phyloP scores from a whole-genome alignment of 2,329 filamentous ascomycete species.

The Incumbomyces lentus region DNA sequence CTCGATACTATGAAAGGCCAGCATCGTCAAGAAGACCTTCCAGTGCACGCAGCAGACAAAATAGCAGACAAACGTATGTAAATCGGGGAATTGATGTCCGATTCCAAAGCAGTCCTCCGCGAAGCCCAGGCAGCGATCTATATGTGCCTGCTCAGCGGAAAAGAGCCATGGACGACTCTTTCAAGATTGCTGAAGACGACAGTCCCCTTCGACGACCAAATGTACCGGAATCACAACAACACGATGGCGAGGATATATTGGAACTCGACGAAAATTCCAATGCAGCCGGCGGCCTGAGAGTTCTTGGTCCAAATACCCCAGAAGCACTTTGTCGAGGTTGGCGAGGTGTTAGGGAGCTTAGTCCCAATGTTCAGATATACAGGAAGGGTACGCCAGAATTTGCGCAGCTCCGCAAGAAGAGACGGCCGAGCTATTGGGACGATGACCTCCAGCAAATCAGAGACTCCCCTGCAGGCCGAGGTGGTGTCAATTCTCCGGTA shows the following conservation, averaged over 20 bases:
- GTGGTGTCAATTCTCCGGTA: conserved; percentile 7
- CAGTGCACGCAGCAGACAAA: neutral
- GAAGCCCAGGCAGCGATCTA: conserved; percentile 5
- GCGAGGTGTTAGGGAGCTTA: conserved; percentile 15
- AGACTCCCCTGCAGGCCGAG: conserved; percentile 17
- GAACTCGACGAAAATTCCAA: conserved; percentile 18
- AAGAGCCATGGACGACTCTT: conserved; percentile 4
- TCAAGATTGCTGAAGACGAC: conserved; percentile 3
- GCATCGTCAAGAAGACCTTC: neutral
- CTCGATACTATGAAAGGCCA: conserved; percentile 13
- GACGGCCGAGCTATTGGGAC: conserved; percentile 21
- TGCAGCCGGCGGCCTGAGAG: conserved; percentile 16
- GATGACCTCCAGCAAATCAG: conserved; percentile 18
- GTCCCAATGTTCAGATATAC: conserved; percentile 17
- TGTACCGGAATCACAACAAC: conserved; percentile 9
- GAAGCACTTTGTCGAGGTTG: conserved; percentile 4
- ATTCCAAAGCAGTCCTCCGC: conserved; percentile 20
- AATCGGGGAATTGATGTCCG: conserved; percentile 10
- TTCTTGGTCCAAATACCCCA: conserved; percentile 12
- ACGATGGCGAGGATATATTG: conserved; percentile 16
- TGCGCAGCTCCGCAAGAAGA: conserved; percentile 13
- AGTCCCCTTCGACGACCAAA: neutral
- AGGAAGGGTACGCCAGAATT: conserved; percentile 11
- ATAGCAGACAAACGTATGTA: conserved; percentile 1
- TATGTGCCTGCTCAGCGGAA: neutral